Evolutionary conservation across 106 monocot species (phyloP), one percentile per base, ranked within the genome.

Genomic region (Chionographis japonica): DNA sequence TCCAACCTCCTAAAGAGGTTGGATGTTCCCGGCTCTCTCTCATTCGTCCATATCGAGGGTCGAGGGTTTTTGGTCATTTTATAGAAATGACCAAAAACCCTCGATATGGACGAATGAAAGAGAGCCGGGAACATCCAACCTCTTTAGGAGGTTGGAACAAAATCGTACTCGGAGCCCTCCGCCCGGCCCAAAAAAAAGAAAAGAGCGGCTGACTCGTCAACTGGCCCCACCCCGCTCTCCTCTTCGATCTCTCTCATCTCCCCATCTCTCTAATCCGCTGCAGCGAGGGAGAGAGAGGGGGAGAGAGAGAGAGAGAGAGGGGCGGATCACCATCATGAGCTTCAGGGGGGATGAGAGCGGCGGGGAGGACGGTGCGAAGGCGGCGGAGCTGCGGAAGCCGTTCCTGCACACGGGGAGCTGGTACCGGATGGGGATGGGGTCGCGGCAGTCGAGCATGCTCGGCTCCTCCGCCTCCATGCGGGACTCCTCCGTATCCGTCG

Each of bases 321-420:
- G 58, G 10, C 54, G 56, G 65, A 66, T 5, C 37, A 37, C 11
- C n/a, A 58, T 19, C 68, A 86, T 86, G 90, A 84, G 81, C 61
- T 86, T 79, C 56, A 46, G 85, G 63, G 77, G 79, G 19, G 90
- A 94, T 37, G 90, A 88, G 56, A 85, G 70, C 68, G 61, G 67
- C 16, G 76, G 12, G 17, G 68, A 56, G 39, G 56, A 38, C 3
- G 68, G 79, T 8, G 85, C 62, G 38, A 61, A 62, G 13, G 78
- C 51, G 12, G n/a, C 72, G 27, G 81, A 74, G 36, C 76, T 72
- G 40, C 70, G 86, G 72, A 85, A 86, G 71, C 91, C 91, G 3
- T 88, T 95, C 72, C 82, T 95, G 38, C 83, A 91, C 83, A 95
- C 94, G 2, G 94, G 94, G 8, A 91, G 94, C 77, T 95, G 94